These are phyloP conservation scores for Nicotiana attenuata DNA, from an alignment of 257 asterid genomes.

Conservation along the genomic window DNA sequence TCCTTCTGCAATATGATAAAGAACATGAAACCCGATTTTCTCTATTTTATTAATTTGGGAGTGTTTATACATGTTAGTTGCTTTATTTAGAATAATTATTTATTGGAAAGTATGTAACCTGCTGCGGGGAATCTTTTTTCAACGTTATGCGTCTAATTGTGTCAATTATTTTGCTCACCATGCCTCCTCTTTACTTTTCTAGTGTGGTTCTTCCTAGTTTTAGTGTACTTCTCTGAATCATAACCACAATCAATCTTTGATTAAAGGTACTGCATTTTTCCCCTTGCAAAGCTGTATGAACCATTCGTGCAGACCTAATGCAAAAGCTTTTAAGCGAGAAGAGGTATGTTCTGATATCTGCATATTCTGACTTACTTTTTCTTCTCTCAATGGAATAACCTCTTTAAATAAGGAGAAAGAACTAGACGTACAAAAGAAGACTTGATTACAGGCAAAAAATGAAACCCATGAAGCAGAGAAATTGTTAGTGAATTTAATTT, in stretches of 20 bases:
- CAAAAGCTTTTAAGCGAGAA: slow-evolving; percentile 84
- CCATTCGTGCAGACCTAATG: slow-evolving; percentile 88
- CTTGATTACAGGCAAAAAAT: neutral
- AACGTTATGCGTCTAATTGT: neutral
- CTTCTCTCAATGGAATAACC: neutral
- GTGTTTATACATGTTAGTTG: neutral
- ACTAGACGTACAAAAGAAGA: neutral
- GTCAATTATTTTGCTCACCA: neutral
- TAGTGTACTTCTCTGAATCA: neutral
- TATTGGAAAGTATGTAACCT: neutral
- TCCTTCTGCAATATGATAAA: neutral
- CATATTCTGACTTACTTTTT: neutral
- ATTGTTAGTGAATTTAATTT: neutral
- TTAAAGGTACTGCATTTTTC: slow-evolving; percentile 80
- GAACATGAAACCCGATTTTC: neutral
- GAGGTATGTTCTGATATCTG: slow-evolving; percentile 43
- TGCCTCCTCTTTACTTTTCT: neutral
- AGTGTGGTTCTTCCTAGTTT: neutral
- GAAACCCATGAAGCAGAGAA: neutral
- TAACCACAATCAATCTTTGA: slow-evolving; percentile 13
- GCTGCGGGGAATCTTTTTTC: neutral
- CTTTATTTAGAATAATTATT: neutral
- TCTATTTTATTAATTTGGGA: neutral
- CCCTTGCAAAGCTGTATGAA: slow-evolving; percentile 94
- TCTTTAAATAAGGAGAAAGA: neutral